These are phyloP conservation scores for Aurantiochytrium sp. DNA, from an alignment of 108 stramenopile species.

Conservation along the genomic window DNA sequence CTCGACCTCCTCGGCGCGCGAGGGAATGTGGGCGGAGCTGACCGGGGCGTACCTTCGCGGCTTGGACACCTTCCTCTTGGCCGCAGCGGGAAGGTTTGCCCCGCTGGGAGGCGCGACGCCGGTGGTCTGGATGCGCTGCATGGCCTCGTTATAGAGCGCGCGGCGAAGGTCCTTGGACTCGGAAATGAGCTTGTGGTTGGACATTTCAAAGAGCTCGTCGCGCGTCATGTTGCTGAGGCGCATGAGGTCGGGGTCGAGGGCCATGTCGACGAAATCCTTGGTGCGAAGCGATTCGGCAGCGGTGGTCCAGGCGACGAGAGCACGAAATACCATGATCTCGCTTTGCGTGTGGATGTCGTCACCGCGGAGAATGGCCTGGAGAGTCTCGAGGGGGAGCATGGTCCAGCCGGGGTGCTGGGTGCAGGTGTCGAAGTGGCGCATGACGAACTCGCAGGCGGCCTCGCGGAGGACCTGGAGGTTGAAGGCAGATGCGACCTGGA, in stretches of 20 bases:
- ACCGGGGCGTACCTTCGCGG: neutral
- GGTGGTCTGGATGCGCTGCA: neutral
- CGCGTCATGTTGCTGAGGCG: neutral
- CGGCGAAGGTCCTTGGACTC: neutral
- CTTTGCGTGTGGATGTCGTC: neutral
- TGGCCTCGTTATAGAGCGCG: neutral
- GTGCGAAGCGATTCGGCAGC: neutral
- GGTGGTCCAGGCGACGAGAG: neutral
- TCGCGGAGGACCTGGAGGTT: neutral
- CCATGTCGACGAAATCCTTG: neutral
- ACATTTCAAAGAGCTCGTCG: neutral
- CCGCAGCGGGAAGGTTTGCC: neutral
- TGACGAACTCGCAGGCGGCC: neutral
- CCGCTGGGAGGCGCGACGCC: neutral
- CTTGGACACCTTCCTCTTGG: neutral
- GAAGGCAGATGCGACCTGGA: neutral
- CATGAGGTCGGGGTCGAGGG: neutral
- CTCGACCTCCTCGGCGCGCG: neutral
- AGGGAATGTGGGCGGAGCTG: neutral
- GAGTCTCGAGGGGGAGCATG: neutral
- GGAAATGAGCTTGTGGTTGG: neutral
- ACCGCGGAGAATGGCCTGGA: neutral
- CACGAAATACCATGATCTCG: slow-evolving; percentile 16
- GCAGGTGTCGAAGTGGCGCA: neutral
- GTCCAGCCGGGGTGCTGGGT: neutral